Evolutionary conservation across 495 filamentous ascomycete species (phyloP).

Genomic region (Hypoxylon trugodes): DNA sequence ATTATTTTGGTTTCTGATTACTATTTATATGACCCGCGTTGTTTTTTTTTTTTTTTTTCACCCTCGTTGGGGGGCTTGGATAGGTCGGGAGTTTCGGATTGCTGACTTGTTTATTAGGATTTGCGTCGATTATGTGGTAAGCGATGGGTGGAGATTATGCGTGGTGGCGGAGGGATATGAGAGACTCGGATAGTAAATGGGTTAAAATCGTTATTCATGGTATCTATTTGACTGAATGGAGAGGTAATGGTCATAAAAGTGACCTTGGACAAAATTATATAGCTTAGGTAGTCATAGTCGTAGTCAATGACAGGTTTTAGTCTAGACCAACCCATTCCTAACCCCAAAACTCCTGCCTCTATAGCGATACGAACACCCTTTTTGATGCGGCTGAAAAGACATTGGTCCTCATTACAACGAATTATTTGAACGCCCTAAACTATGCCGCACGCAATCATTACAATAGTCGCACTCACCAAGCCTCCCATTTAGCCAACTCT

Average conservation of each 20-base stretch:
- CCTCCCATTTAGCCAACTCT: slow-evolving; percentile 4
- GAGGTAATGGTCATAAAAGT: slow-evolving; percentile 1
- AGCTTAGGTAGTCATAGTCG: slow-evolving; percentile 31
- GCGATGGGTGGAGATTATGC: too few species aligned
- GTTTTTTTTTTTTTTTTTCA: slow-evolving; percentile 20
- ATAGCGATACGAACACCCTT: slow-evolving; percentile 8
- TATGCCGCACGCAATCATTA: slow-evolving; percentile 8
- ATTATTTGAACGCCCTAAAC: slow-evolving; percentile 21
- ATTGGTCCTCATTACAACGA: slow-evolving; percentile 28
- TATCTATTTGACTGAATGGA: not conserved
- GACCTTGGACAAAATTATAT: not conserved
- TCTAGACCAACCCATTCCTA: slow-evolving; percentile 24
- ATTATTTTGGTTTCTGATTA: slow-evolving; percentile 59
- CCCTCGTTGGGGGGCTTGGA: not conserved
- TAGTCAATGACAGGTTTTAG: slow-evolving; percentile 28
- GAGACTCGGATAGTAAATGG: too few species aligned
- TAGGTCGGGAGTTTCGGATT: not conserved
- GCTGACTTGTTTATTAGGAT: too few species aligned
- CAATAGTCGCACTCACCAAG: slow-evolving; percentile 12
- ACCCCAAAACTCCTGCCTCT: slow-evolving; percentile 31
- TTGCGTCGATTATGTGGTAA: too few species aligned
- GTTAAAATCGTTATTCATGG: not conserved
- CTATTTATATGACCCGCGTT: slow-evolving; percentile 18
- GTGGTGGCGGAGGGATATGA: too few species aligned
- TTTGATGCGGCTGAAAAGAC: slow-evolving; percentile 27